Base-by-base conservation (phyloP, 2,329 filamentous ascomycete species). In the Pseudomassariella vexata region DNA sequence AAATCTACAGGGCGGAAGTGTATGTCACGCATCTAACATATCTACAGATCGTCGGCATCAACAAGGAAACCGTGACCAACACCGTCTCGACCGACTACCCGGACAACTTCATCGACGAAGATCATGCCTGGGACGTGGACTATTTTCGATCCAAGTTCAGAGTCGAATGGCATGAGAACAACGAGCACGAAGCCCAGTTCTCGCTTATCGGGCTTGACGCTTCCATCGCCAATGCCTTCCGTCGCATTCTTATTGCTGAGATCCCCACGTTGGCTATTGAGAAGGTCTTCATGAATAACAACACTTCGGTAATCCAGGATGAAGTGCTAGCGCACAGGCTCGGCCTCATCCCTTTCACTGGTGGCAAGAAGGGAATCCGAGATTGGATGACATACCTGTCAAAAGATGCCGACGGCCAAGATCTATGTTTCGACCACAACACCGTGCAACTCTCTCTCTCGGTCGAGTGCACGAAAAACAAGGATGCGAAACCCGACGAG, bases 241-340 rank as follows among this genome's bases (percentile, higher is more conserved):
- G 92, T 39, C 87, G 92, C 49, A 96, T 96, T 50, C 74, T 96
- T 50, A 83, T 98, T 59, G 76, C 90, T 46, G 94, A 98, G 66
- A 85, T 98, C 32, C 88, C 90, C 12, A 92, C 88, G 3, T 74
- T 98, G 27, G 92, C 94, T 46, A 89, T 98, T 51, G 92, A 98
- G 68, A 82, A 79, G 41, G 86, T 94, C 55, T 98, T 84, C 64
- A 80, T 96, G 43, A 76, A 86, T 56, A 94, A 95, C 69, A 98
- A 98, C 69, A 96, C 90, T 30, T 95, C 87, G 5, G 88, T 98
- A 21, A 92, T 98, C 51, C 90, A 96, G 59, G 92, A 98, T 56
- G 92, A 98, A 66, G 90, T 98, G 5, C 79, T 98, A 31, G 82
- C 89, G 11, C 85, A 92, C 57, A 76, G 92, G 26, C 70, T 98